phyloP scores from a whole-genome alignment of 2,329 filamentous ascomycete species.

The Aspergillus piperis region DNA sequence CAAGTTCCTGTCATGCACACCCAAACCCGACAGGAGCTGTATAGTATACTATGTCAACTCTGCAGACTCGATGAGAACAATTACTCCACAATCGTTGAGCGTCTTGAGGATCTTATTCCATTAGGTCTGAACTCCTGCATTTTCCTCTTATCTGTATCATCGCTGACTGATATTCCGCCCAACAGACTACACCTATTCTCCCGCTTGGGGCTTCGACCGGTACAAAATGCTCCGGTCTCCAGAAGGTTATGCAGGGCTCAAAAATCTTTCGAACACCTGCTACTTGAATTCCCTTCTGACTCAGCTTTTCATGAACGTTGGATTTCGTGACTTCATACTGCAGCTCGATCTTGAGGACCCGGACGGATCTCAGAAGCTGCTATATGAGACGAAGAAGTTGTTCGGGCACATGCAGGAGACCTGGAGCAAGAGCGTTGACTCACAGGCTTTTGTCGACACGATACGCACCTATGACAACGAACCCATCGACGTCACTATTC shows the following conservation, averaged over 20 bases:
- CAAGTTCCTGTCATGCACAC: conserved; percentile 55
- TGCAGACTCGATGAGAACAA: conserved; percentile 52
- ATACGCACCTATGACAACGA: conserved; percentile 82
- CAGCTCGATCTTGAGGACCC: conserved; percentile 59
- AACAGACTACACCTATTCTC: conserved; percentile 62
- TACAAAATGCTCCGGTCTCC: conserved; percentile 68
- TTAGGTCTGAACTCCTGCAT: conserved; percentile 45
- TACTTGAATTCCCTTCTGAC: conserved; percentile 94
- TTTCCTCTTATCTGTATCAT: conserved; percentile 12
- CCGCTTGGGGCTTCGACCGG: conserved; percentile 65
- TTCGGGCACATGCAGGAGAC: conserved; percentile 87
- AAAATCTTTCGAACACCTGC: conserved; percentile 92
- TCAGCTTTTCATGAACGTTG: conserved; percentile 92
- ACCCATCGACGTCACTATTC: conserved; percentile 79
- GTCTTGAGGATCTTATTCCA: conserved; percentile 54
- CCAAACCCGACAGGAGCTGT: conserved; percentile 60
- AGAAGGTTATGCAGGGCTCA: conserved; percentile 84
- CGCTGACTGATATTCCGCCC: conserved; percentile 25
- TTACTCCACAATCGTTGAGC: conserved; percentile 55
- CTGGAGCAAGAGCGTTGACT: conserved; percentile 71
- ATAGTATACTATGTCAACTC: conserved; percentile 61
- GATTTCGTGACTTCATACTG: conserved; percentile 84
- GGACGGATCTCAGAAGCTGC: conserved; percentile 63
- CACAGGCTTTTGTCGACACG: conserved; percentile 68
- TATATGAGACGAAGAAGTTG: conserved; percentile 75